phyloP scores from a whole-genome alignment of 192 early-diverging fungal genomes.

The Linnemannia elongata region DNA sequence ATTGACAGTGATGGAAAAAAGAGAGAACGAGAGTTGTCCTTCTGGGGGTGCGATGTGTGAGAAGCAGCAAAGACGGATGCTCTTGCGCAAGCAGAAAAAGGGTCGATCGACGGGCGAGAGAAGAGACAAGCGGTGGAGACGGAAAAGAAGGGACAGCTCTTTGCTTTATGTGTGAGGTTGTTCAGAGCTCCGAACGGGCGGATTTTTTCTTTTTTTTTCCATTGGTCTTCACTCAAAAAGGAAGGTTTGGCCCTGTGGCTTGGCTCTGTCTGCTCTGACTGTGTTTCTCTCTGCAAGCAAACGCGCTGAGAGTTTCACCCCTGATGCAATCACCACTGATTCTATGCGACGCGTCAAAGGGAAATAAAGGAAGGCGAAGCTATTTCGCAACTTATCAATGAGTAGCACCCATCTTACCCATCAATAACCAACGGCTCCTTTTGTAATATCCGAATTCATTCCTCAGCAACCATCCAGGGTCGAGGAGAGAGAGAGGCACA shows the following conservation, averaged over 20 bases:
- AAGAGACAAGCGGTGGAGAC: not conserved
- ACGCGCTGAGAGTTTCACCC: too few relatives aligned
- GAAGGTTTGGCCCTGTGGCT: not conserved
- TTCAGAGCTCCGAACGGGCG: not conserved
- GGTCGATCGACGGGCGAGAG: not conserved
- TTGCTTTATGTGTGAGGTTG: not conserved
- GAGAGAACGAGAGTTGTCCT: not conserved
- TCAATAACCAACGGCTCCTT: too few relatives aligned
- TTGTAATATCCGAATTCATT: too few relatives aligned
- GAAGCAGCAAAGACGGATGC: not conserved
- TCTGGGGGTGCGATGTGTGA: not conserved
- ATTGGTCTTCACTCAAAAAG: not conserved
- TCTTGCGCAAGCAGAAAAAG: not conserved
- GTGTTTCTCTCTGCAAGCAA: not conserved
- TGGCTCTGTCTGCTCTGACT: not conserved
- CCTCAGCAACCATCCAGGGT: too few relatives aligned
- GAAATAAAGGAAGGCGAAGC: too few relatives aligned
- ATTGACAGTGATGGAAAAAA: not conserved
- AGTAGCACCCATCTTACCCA: too few relatives aligned
- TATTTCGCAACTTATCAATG: too few relatives aligned
- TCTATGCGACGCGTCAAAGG: too few relatives aligned
- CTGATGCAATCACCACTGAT: too few relatives aligned
- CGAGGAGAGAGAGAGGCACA: too few relatives aligned
- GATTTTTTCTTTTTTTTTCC: slow-evolving; percentile 6
- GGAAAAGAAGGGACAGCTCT: not conserved